Percentiles rank a stretch among this genome's conserved stretches.
These are phyloP conservation scores for Gossypium longicalyx DNA, from an alignment of 345 rosid genomes.

Conservation along the genomic window DNA sequence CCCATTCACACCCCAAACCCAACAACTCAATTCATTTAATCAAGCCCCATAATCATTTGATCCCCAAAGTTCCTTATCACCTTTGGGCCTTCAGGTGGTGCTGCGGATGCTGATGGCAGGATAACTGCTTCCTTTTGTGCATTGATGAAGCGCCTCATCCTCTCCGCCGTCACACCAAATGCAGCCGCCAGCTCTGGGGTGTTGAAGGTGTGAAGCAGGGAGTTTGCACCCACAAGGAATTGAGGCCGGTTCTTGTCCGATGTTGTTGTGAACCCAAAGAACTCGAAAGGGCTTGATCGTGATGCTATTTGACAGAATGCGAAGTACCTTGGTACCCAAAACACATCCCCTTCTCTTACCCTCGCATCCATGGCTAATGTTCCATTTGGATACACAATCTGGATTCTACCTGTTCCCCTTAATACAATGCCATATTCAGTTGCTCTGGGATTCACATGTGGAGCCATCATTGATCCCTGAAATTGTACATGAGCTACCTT, in stretches of 20 bases:
- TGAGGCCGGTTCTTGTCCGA: constrained; percentile 72
- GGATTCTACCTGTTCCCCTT: constrained; percentile 62
- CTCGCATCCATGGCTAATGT: constrained; percentile 49
- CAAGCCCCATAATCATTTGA: constrained; percentile 28
- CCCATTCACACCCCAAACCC: background rate
- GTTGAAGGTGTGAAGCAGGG: constrained; percentile 40
- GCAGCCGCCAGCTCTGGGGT: constrained; percentile 51
- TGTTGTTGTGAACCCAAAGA: constrained; percentile 86
- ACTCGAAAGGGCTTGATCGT: constrained; percentile 49
- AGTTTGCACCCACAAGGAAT: constrained; percentile 65
- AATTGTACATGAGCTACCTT: background rate
- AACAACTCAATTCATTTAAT: constrained; percentile 2
- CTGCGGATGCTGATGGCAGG: constrained; percentile 50
- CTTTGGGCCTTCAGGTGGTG: constrained; percentile 33
- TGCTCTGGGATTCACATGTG: constrained; percentile 78
- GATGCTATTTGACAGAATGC: constrained; percentile 87
- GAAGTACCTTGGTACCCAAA: constrained; percentile 79
- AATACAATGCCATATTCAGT: constrained; percentile 78
- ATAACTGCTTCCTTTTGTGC: constrained; percentile 63
- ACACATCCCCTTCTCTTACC: constrained; percentile 64
- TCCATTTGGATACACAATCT: constrained; percentile 75
- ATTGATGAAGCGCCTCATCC: constrained; percentile 28
- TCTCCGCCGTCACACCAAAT: constrained; percentile 48
- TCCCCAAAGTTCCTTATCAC: constrained; percentile 23
- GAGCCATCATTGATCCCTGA: constrained; percentile 97